These are phyloP conservation scores for Trichoderma endophyticum DNA, from an alignment of 2,329 filamentous ascomycete genomes.

Conservation along the genomic window DNA sequence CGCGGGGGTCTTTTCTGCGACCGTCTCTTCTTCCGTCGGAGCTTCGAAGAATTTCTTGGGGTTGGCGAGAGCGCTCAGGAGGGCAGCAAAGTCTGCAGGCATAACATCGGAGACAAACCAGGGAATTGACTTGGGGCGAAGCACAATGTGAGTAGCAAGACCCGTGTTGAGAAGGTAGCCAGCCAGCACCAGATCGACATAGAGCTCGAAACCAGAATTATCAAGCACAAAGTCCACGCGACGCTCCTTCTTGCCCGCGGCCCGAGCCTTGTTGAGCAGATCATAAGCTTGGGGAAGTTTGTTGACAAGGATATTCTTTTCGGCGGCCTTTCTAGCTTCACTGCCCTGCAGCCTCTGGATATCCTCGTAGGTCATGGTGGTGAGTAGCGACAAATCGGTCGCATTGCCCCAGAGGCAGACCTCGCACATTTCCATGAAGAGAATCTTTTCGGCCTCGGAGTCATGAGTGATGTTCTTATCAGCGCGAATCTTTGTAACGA, in stretches of 20 bases:
- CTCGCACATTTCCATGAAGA: conserved; percentile 92
- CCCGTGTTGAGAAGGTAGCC: conserved; percentile 83
- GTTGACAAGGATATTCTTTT: conserved; percentile 90
- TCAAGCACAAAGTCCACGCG: conserved; percentile 93
- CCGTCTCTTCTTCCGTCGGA: conserved; percentile 63
- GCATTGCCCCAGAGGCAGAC: conserved; percentile 98
- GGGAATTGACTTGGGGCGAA: conserved; percentile 92
- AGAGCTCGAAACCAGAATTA: conserved; percentile 96
- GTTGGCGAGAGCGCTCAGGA: conserved; percentile 75
- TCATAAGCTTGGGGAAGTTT: conserved; percentile 73
- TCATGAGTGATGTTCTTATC: conserved; percentile 52
- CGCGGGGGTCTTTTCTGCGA: conserved; percentile 54
- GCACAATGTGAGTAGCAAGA: conserved; percentile 79
- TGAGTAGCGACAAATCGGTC: conserved; percentile 87
- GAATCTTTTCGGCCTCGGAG: conserved; percentile 66
- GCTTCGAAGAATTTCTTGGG: conserved; percentile 77
- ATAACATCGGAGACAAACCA: conserved; percentile 98
- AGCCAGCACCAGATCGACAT: conserved; percentile 87
- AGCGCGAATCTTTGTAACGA: conserved; percentile 63
- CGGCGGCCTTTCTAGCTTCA: conserved; percentile 77
- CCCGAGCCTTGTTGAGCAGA: conserved; percentile 62
- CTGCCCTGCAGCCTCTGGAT: conserved; percentile 95
- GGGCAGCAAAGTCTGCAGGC: conserved; percentile 77
- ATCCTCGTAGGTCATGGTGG: conserved; percentile 87
- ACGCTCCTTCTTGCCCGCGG: conserved; percentile 62